Conservation (phyloP, 2,329 filamentous ascomycete genomes). For the Orbilia javanica region DNA sequence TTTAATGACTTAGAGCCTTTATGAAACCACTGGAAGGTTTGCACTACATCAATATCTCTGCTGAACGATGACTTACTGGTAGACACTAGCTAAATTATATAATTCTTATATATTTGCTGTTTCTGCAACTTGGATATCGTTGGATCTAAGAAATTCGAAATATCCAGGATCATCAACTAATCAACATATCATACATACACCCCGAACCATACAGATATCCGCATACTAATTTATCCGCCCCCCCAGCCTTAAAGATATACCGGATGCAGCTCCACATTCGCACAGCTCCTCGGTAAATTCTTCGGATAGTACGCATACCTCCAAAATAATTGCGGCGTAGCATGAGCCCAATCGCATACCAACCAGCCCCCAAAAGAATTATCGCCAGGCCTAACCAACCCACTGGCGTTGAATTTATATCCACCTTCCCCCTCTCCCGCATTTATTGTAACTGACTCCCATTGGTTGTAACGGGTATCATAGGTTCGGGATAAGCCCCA, state of each 20-base stretch:
- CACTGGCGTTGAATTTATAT: slow-evolving; percentile 42
- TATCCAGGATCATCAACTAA: too few species aligned
- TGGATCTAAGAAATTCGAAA: too few species aligned
- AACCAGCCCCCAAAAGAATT: slow-evolving; percentile 37
- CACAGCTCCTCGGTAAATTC: slow-evolving; percentile 42
- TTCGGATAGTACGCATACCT: slow-evolving; percentile 18
- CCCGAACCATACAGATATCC: too few species aligned
- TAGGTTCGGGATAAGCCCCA: slow-evolving; percentile 42
- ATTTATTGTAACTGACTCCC: slow-evolving; percentile 37
- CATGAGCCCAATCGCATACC: slow-evolving; percentile 48
- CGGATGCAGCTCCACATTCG: slow-evolving; percentile 34
- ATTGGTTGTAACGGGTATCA: slow-evolving; percentile 40
- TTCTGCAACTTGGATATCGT: too few species aligned
- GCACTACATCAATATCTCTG: too few species aligned
- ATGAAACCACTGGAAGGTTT: too few species aligned
- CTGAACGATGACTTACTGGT: too few species aligned
- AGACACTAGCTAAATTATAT: too few species aligned
- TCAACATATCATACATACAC: neutral
- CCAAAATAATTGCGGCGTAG: slow-evolving; percentile 45
- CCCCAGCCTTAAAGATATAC: slow-evolving; percentile 4
- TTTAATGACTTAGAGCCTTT: too few species aligned
- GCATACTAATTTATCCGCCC: too few species aligned
- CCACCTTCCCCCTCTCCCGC: slow-evolving; percentile 15
- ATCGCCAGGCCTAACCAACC: slow-evolving; percentile 26
- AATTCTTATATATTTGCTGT: too few species aligned